Base-by-base conservation (phyloP, 2,329 filamentous ascomycete species). In the Rutstroemia sp. region DNA sequence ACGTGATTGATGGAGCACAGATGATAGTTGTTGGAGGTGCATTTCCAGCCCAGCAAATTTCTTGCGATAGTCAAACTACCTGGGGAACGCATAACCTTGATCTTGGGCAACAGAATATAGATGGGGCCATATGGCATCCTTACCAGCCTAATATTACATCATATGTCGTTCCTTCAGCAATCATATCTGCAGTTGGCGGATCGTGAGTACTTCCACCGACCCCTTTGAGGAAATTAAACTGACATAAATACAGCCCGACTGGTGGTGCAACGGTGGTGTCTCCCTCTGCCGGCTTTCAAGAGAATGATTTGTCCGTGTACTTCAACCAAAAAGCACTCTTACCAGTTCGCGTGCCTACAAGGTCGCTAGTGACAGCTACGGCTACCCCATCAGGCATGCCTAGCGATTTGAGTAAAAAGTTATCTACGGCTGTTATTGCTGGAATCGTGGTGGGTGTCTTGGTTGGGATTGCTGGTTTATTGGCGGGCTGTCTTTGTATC, bases 11-110 rank as follows among this genome's bases (percentile, higher is more conserved):
- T 53, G 69, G 72, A 47, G 73, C 76, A 4, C 83, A 86, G 66
- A 85, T 86, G 78, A 69, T 86, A 23, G 74, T 86, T 48, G 78
- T 85, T 38, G 83, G 83, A 21, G 83, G 83, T 17, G 76, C 74
- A 47, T 82, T 84, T 58, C 77, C 81, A 0, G 63, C 73, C 8
- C 70, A 65, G 10, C 68, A 74, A 38, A 63, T 71, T 7, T 63
- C 71, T 5, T 86, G 82, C 62, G 82, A 86, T 63, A 71, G 71
- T n/a, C 72, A 73, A 1, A 69, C 71, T 12, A 72, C 77, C 23
- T 81, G 76, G 73, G 81, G 78, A 4, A 76, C 76, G 10, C 81
- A 84, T 67, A 79, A 80, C 58, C 69, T 80, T 57, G 76, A 82
- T 62, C 67, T 82, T 23, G 77, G 80, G 21, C 71, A 76, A 54